Percentiles rank a stretch among this genome's conserved stretches.
Evolutionary conservation across 225 moss, liverwort and hornwort genomes (phyloP).

Genomic region (Pseudisothecium myosuroides): DNA sequence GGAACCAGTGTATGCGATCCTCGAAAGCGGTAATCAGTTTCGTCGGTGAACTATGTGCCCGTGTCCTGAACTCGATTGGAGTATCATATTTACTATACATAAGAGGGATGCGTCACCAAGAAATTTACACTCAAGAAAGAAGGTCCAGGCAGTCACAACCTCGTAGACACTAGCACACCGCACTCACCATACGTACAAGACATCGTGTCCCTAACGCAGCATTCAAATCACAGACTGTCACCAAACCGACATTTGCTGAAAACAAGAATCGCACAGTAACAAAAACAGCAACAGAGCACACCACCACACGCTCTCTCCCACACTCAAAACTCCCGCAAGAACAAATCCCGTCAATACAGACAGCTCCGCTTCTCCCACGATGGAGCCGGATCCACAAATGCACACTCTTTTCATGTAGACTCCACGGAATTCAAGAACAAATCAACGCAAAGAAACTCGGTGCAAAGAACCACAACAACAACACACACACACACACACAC

Average conservation of each 20-base stretch:
- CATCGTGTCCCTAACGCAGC: background rate
- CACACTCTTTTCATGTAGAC: no score
- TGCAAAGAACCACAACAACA: background rate
- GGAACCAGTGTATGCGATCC: fast-evolving
- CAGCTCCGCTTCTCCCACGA: background rate
- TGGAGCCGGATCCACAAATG: background rate
- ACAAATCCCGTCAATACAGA: background rate
- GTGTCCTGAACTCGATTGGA: background rate
- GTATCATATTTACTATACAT: no score
- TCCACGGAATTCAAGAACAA: background rate
- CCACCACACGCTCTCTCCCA: background rate
- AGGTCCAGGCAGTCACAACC: no score
- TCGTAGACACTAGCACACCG: background rate
- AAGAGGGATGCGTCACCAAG: no score
- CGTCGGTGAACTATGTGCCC: background rate
- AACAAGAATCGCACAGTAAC: background rate
- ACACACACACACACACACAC: no score
- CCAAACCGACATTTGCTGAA: no score
- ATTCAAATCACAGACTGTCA: background rate
- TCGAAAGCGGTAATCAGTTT: background rate
- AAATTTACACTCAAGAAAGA: background rate
- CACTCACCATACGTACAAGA: background rate
- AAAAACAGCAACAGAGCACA: background rate
- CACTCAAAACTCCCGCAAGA: background rate
- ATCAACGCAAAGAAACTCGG: no score